Base-by-base conservation (phyloP, 2,329 filamentous ascomycete species). In the Didymellaceae sp. region DNA sequence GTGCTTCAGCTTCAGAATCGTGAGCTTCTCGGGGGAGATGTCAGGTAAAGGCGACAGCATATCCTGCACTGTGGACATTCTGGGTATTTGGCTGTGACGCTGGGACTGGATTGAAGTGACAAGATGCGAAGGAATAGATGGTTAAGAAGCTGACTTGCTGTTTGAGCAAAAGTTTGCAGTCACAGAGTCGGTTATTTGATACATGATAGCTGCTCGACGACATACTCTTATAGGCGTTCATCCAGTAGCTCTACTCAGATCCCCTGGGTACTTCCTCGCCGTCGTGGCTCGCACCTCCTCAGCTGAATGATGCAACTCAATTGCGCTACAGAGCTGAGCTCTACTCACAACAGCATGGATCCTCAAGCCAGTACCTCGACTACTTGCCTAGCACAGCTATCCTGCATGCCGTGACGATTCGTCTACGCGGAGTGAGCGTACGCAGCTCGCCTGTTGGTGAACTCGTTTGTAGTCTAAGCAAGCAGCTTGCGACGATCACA, bases 1-100 rank as follows among this genome's bases (percentile, higher is more conserved):
- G 18, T 57, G 59, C 25, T 59, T 59, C 21, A 63, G 53, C 45
- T 65, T 65, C 55, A 62, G 52, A 10, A 65, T 53, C 1, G 58
- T 58, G 8, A 65, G 60, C 44, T 63, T 63, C 32, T 65, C 62
- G 2, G 60, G 58, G 1, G 58, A 53, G 14, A 65, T 62, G 1
- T 63, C 45, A n/a, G 51, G 51, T 8, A 54, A 40, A 1, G 39
- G 44, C 1, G 39, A 11, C 8, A 48, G 40, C 18, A 45, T 44
- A 17, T 54, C 51, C 11, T 44, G 40, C 10, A 45, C 38, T 7
- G 26, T 7, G 3, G 49, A 32, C 49, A 52, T 47, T 1, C 11
- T 48, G 39, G 22, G 13, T 17, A 5, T 7, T 6, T 38, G 4
- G 9, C 18, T 21, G 32, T 18, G 32, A 31, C 16, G 17, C 13